phyloP scores from a whole-genome alignment of 2,329 filamentous ascomycete species.

The Coleophoma eucalyptorum region DNA sequence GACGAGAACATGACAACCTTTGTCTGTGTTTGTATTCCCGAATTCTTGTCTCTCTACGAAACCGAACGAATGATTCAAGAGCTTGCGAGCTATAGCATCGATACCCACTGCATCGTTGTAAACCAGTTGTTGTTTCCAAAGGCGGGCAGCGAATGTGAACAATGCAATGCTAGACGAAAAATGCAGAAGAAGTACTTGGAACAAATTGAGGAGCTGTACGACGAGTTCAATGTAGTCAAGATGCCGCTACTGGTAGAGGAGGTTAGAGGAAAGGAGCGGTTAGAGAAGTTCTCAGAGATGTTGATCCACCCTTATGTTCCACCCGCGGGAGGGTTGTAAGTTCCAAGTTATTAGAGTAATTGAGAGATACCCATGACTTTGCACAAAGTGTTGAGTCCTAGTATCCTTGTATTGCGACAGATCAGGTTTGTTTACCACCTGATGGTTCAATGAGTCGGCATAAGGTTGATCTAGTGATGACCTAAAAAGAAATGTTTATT shows the following conservation, averaged over 20 bases:
- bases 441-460: no score
- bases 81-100: constrained; percentile 86
- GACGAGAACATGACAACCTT: constrained; percentile 94
- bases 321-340: constrained; percentile 38
- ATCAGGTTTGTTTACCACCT: no score
- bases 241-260: constrained; percentile 97
- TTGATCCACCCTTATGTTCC: constrained; percentile 72
- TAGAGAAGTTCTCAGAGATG: constrained; percentile 89
- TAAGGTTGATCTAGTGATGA: neutral
- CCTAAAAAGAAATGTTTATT: neutral
- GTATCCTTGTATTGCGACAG: no score
- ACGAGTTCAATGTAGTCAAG: constrained; percentile 98
- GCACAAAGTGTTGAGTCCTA: neutral
- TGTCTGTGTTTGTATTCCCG: constrained; percentile 96
- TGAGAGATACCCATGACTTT: constrained; percentile 4
- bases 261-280: constrained; percentile 88
- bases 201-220: constrained; percentile 97
- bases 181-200: constrained; percentile 99
- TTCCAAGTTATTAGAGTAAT: neutral
- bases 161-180: constrained; percentile 90
- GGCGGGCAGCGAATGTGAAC: constrained; percentile 80
- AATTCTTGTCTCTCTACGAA: constrained; percentile 95
- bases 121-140: constrained; percentile 96
- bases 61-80: constrained; percentile 99
- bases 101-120: constrained; percentile 96